Percentiles rank a stretch among this genome's conserved stretches.
phyloP scores from a whole-genome alignment of 805 yeast species.

The Metschnikowia gelsemii region DNA sequence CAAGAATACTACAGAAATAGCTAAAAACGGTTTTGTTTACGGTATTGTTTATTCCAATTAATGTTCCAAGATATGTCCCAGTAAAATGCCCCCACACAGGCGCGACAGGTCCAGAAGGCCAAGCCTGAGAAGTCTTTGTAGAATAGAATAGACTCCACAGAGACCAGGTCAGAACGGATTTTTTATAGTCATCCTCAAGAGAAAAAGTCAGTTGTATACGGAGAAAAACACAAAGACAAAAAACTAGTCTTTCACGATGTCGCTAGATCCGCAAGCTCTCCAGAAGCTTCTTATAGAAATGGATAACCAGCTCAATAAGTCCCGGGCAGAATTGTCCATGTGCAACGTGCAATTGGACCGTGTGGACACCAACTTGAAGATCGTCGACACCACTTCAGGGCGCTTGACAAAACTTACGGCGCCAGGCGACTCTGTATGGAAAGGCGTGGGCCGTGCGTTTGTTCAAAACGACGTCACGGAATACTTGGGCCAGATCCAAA shows the following conservation, averaged over 20 bases:
- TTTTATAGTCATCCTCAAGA: too few species aligned
- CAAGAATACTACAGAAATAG: too few species aligned
- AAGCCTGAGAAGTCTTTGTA: too few species aligned
- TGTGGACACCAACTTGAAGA: slow-evolving; percentile 47
- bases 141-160: too few species aligned
- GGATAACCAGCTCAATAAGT: slow-evolving; percentile 60
- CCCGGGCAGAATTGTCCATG: slow-evolving; percentile 58
- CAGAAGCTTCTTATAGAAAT: slow-evolving; percentile 61
- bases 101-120: too few species aligned
- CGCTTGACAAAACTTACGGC: slow-evolving; percentile 48
- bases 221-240: neutral
- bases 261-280: slow-evolving; percentile 46
- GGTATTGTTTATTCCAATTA: too few species aligned
- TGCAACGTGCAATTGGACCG: slow-evolving; percentile 53
- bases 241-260: slow-evolving; percentile 26
- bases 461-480: slow-evolving; percentile 43
- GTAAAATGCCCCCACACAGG: too few species aligned
- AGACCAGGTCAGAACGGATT: too few species aligned
- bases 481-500: slow-evolving; percentile 49
- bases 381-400: slow-evolving; percentile 55
- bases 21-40: too few species aligned
- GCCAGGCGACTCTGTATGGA: slow-evolving; percentile 61
- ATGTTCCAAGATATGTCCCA: too few species aligned
- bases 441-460: slow-evolving; percentile 80
- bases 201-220: too few species aligned